These are phyloP conservation scores for Graphilbum ipis-grandicollis DNA, from an alignment of 2,329 filamentous ascomycete species.

Conservation along the genomic window DNA sequence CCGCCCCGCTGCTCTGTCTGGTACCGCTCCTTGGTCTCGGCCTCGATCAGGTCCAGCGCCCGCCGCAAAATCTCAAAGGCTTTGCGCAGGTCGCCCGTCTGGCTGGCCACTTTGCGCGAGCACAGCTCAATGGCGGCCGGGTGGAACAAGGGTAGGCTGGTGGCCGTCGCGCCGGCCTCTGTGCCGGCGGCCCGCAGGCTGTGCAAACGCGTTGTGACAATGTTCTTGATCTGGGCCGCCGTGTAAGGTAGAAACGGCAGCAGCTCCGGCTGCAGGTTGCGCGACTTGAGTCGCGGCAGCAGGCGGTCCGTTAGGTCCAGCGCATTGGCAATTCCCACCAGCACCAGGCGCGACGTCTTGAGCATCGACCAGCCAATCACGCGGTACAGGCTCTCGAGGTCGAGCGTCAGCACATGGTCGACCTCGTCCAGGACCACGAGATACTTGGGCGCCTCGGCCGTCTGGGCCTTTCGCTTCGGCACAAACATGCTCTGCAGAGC, in stretches of 20 bases:
- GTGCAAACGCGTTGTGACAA: conserved; percentile 71
- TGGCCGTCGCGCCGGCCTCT: background rate
- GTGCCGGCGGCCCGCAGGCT: conserved; percentile 43
- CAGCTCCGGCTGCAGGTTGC: conserved; percentile 76
- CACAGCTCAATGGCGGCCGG: conserved; percentile 88
- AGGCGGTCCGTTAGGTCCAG: conserved; percentile 91
- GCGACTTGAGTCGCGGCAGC: conserved; percentile 78
- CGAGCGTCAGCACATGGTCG: conserved; percentile 78
- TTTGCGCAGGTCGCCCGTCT: conserved; percentile 86
- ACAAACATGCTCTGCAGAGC: conserved; percentile 56
- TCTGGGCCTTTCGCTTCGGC: conserved; percentile 21
- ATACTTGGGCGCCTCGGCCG: conserved; percentile 28
- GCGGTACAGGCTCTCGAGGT: conserved; percentile 75
- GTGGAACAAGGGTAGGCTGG: conserved; percentile 63
- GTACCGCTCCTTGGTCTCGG: conserved; percentile 61
- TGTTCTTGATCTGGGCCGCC: conserved; percentile 67
- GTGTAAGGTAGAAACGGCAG: conserved; percentile 89
- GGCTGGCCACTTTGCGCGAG: conserved; percentile 82
- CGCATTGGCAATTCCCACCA: conserved; percentile 91
- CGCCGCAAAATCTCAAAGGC: conserved; percentile 88
- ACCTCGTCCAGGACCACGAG: conserved; percentile 90
- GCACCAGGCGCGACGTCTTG: conserved; percentile 57
- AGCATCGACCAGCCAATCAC: conserved; percentile 95
- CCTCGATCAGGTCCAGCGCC: conserved; percentile 76
- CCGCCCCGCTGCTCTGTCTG: conserved; percentile 31